Conservation (phyloP, 441 rosid species). For the Croton laevigatus region DNA sequence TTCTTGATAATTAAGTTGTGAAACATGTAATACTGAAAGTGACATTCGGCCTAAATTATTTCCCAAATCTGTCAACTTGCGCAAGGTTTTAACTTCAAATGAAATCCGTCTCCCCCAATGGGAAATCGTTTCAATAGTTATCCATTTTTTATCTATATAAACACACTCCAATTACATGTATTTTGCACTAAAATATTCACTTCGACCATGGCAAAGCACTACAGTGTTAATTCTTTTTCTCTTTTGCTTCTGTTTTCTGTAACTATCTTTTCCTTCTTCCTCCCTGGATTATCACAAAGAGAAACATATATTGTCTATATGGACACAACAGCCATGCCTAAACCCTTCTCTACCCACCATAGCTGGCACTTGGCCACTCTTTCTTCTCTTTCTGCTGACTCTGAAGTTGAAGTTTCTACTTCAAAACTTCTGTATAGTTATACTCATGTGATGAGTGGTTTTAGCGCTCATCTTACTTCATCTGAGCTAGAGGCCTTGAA, state of each 20-base stretch:
- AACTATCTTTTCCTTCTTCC: not conserved
- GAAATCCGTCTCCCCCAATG: no score
- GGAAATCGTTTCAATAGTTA: no score
- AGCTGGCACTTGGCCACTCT: slow-evolving; percentile 21
- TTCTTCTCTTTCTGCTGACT: not conserved
- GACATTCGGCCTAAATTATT: no score
- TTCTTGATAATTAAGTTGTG: no score
- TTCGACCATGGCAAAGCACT: not conserved
- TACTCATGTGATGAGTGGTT: slow-evolving; percentile 9
- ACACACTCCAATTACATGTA: not conserved
- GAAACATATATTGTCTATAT: slow-evolving; percentile 20
- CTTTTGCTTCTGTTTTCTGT: not conserved
- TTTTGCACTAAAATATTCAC: not conserved
- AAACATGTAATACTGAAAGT: no score
- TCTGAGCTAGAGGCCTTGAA: slow-evolving; percentile 14
- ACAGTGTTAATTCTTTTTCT: not conserved
- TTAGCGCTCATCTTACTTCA: slow-evolving; percentile 12
- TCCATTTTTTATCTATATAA: slow-evolving; percentile 4
- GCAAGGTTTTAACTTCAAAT: no score
- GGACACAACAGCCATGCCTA: slow-evolving; percentile 22
- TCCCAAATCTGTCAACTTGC: no score
- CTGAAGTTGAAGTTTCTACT: not conserved
- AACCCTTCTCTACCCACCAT: slow-evolving; percentile 17
- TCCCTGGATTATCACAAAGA: slow-evolving; percentile 5
- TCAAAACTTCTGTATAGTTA: slow-evolving; percentile 13